Conservation (phyloP, 768 basidiomycete genomes). For the Suillus paluster region DNA sequence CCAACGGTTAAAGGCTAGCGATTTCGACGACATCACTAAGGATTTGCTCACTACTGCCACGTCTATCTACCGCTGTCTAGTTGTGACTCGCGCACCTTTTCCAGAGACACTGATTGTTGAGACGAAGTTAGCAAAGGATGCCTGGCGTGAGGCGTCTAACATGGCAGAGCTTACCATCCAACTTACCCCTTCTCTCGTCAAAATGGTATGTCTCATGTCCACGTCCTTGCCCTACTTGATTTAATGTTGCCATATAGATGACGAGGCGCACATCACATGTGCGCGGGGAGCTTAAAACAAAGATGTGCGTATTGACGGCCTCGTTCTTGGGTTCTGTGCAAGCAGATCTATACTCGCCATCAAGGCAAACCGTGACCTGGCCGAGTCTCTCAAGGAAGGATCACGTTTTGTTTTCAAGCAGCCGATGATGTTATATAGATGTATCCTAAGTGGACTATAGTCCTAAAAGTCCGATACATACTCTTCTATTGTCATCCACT, state of each 20-base stretch:
- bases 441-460: too few relatives aligned
- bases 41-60: conserved; percentile 23
- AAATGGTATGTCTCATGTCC: conserved; percentile 2
- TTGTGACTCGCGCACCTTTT: conserved; percentile 20
- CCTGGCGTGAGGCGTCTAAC: neutral
- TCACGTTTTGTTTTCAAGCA: conserved; percentile 9
- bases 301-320: neutral
- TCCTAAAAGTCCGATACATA: too few relatives aligned
- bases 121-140: conserved; percentile 1
- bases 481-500: too few relatives aligned
- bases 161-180: neutral
- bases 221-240: too few relatives aligned
- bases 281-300: conserved; percentile 13
- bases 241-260: neutral
- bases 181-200: conserved; percentile 9
- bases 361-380: conserved; percentile 5
- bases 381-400: conserved; percentile 11
- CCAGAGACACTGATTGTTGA: conserved; percentile 17
- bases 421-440: too few relatives aligned
- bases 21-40: conserved; percentile 20
- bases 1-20: conserved; percentile 14
- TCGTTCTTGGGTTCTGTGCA: conserved; percentile 7
- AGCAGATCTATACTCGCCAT: neutral
- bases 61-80: conserved; percentile 1
- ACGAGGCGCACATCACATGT: conserved; percentile 13